These are phyloP conservation scores for Metschnikowia colocasiae DNA, from an alignment of 805 yeast genomes.

Conservation along the genomic window DNA sequence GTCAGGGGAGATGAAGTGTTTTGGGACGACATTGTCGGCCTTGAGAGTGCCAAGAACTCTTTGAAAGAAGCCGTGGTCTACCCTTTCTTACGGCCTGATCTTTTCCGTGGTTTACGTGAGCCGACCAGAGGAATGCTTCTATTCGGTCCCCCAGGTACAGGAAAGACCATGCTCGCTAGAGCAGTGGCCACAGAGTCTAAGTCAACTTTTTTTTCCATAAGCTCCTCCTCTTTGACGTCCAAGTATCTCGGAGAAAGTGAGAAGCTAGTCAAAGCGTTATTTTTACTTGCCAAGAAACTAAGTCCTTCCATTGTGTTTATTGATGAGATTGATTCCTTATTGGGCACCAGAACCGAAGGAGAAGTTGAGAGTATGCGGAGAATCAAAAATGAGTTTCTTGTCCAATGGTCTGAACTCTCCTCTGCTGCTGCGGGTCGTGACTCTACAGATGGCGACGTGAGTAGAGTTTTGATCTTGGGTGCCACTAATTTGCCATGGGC, in stretches of 20 bases:
- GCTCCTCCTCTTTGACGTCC: slow-evolving; percentile 86
- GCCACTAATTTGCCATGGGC: slow-evolving; percentile 98
- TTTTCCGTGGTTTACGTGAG: slow-evolving; percentile 85
- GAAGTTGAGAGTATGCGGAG: slow-evolving; percentile 88
- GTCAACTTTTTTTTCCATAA: slow-evolving; percentile 87
- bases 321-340: slow-evolving; percentile 90
- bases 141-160: slow-evolving; percentile 99
- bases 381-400: slow-evolving; percentile 87
- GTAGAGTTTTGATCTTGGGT: slow-evolving; percentile 81
- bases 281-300: slow-evolving; percentile 75
- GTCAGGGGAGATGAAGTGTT: slow-evolving; percentile 86
- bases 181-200: slow-evolving; percentile 95
- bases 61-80: slow-evolving; percentile 93
- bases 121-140: slow-evolving; percentile 95
- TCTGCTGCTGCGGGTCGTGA: slow-evolving; percentile 77
- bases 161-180: slow-evolving; percentile 94
- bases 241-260: slow-evolving; percentile 90
- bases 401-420: slow-evolving; percentile 91
- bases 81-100: slow-evolving; percentile 91
- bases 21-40: slow-evolving; percentile 95
- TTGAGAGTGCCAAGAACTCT: slow-evolving; percentile 82
- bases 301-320: slow-evolving; percentile 94
- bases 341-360: slow-evolving; percentile 71
- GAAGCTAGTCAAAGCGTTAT: slow-evolving; percentile 84
- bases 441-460: slow-evolving; percentile 32